Evolutionary conservation across 352 stramenopile species (phyloP).

Genomic region (Poterioochromonas sp.): DNA sequence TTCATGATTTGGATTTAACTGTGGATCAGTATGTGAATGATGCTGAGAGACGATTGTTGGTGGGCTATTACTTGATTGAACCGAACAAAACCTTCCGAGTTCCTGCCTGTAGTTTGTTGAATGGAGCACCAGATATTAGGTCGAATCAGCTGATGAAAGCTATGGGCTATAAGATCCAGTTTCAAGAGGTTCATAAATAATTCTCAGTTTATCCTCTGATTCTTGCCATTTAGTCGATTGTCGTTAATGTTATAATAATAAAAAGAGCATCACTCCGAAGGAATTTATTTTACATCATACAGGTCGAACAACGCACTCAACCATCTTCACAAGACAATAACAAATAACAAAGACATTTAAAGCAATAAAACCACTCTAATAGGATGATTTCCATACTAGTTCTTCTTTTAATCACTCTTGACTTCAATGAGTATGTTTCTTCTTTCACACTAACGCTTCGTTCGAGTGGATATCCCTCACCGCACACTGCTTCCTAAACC

Average conservation of each 20-base stretch:
- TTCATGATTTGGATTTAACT: background rate
- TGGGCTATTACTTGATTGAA: background rate
- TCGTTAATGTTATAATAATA: too few relatives aligned
- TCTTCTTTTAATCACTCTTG: constrained; percentile 15
- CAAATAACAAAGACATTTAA: constrained; percentile 14
- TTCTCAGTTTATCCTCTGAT: too few relatives aligned
- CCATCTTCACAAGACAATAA: constrained; percentile 8
- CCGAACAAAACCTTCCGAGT: background rate
- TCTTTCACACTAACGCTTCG: background rate
- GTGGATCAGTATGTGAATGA: background rate
- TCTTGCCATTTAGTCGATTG: too few relatives aligned
- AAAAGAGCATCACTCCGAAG: too few relatives aligned
- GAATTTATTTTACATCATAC: too few relatives aligned
- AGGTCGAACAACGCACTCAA: too few relatives aligned
- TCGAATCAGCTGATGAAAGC: background rate
- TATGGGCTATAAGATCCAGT: background rate
- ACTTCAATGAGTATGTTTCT: constrained; percentile 8
- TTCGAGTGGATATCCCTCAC: constrained; percentile 10
- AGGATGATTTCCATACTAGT: constrained; percentile 14
- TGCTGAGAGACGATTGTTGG: background rate
- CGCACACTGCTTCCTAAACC: constrained; percentile 8
- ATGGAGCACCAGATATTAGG: background rate
- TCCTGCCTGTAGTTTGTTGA: background rate
- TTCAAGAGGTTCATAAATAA: background rate
- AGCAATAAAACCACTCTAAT: constrained; percentile 15